A percentile compares a stretch with the other conserved stretches of the same genome.
Conservation (phyloP, 495 filamentous ascomycete species). For the Penicillium egyptiacum region DNA sequence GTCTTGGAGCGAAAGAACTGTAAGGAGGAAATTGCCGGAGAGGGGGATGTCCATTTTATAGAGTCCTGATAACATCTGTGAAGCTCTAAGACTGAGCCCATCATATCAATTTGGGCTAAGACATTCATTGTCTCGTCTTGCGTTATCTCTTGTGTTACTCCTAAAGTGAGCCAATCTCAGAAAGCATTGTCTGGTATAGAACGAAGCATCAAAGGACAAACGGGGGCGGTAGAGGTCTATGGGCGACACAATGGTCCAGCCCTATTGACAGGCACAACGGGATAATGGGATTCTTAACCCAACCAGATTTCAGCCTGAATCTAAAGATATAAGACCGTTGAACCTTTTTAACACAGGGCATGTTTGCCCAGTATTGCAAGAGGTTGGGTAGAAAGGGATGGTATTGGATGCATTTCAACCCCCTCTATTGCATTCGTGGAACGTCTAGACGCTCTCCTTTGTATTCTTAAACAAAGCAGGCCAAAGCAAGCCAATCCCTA, state of each 20-base stretch:
- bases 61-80: neutral
- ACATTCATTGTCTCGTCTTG: slow-evolving; percentile 3
- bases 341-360: slow-evolving; percentile 3
- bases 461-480: neutral
- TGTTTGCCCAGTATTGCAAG: slow-evolving; percentile 5
- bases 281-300: slow-evolving; percentile 13
- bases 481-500: slow-evolving; percentile 2
- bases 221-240: neutral
- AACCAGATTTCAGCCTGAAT: slow-evolving; percentile 8
- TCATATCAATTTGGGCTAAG: slow-evolving; percentile 4
- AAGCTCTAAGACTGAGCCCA: slow-evolving; percentile 7
- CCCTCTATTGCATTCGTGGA: slow-evolving; percentile 1
- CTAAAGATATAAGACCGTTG: slow-evolving; percentile 5
- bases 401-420: neutral
- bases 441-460: slow-evolving; percentile 1
- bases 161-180: neutral
- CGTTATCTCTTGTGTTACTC: slow-evolving; percentile 3
- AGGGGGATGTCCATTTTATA: neutral
- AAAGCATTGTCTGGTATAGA: slow-evolving; percentile 1
- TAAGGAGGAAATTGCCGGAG: slow-evolving; percentile 8
- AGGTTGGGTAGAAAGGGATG: slow-evolving; percentile 8
- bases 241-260: slow-evolving; percentile 1
- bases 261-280: slow-evolving; percentile 6
- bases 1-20: slow-evolving; percentile 8
- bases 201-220: neutral